phyloP scores from a whole-genome alignment of 305 asterid species.

The Fraxinus dipetala region DNA sequence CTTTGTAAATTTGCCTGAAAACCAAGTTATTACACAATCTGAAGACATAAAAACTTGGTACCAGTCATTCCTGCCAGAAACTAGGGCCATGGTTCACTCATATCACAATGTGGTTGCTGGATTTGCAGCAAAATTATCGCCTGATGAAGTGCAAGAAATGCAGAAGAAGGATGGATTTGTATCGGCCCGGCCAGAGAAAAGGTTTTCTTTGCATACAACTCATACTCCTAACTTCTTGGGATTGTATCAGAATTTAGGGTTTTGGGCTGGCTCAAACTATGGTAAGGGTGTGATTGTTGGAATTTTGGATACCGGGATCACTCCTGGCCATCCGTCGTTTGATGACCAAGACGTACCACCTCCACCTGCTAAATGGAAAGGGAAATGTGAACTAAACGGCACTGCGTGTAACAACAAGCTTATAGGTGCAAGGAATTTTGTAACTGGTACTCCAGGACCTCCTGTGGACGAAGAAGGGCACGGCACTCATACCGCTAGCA shows the following conservation, averaged over 20 bases:
- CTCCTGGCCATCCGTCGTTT: conserved; percentile 40
- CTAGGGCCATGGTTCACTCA: conserved; percentile 32
- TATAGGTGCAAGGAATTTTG: conserved; percentile 41
- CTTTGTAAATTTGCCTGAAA: conserved; percentile 30
- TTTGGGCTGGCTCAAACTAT: conserved; percentile 33
- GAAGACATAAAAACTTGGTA: conserved; percentile 27
- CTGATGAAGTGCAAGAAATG: conserved; percentile 40
- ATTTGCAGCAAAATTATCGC: conserved; percentile 45
- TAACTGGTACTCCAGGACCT: conserved; percentile 22
- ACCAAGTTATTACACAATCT: conserved; percentile 7
- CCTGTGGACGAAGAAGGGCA: conserved; percentile 42
- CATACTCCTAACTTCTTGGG: conserved; percentile 45
- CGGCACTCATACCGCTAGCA: conserved; percentile 53
- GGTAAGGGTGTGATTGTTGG: conserved; percentile 42
- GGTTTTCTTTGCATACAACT: conserved; percentile 39
- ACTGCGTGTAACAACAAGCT: conserved; percentile 35
- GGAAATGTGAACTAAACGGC: conserved; percentile 33
- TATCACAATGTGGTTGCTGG: conserved; percentile 44
- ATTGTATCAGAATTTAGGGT: conserved; percentile 31
- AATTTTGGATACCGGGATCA: conserved; percentile 38
- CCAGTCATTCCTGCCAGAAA: conserved; percentile 37
- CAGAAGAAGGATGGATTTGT: conserved; percentile 39
- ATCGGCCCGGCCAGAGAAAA: conserved; percentile 37
- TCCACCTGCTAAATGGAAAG: conserved; percentile 48
- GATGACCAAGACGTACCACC: conserved; percentile 31